A percentile compares a stretch with the other conserved stretches of the same genome.
phyloP scores from a whole-genome alignment of 768 basidiomycete species.

The Crepidotus variabilis region DNA sequence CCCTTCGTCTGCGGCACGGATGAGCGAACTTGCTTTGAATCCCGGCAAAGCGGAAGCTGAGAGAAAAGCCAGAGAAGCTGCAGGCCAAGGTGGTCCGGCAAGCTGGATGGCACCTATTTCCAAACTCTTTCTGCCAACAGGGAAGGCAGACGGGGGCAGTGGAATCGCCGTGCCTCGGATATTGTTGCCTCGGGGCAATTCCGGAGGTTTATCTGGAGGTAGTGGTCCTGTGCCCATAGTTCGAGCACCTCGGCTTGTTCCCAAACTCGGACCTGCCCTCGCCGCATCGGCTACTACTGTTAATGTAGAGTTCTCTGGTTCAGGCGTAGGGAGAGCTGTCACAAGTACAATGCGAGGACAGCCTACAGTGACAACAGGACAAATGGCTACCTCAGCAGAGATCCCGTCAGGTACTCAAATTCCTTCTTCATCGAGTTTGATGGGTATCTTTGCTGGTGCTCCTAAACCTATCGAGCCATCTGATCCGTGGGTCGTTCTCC shows the following conservation, averaged over 20 bases:
- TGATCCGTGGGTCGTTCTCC: conserved; percentile 76
- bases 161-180: conserved; percentile 18
- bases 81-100: conserved; percentile 27
- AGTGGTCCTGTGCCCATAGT: conserved; percentile 5
- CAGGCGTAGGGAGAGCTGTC: conserved; percentile 40
- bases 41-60: conserved; percentile 46
- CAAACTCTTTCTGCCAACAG: conserved; percentile 57
- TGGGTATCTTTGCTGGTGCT: conserved; percentile 93
- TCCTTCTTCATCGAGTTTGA: conserved; percentile 37
- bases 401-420: conserved; percentile 9
- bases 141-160: conserved; percentile 7
- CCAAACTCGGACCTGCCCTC: conserved; percentile 81
- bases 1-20: conserved; percentile 65
- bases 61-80: conserved; percentile 27
- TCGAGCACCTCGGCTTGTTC: conserved; percentile 47
- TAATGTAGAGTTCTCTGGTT: conserved; percentile 91
- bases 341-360: conserved; percentile 33
- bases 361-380: conserved; percentile 4
- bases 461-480: conserved; percentile 40
- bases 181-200: background rate
- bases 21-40: conserved; percentile 70
- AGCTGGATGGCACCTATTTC: conserved; percentile 88
- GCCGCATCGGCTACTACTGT: conserved; percentile 89
- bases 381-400: conserved; percentile 5
- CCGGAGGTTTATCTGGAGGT: background rate